Evolutionary conservation across 768 basidiomycete genomes (phyloP).

Genomic region (Collybia mongolica): DNA sequence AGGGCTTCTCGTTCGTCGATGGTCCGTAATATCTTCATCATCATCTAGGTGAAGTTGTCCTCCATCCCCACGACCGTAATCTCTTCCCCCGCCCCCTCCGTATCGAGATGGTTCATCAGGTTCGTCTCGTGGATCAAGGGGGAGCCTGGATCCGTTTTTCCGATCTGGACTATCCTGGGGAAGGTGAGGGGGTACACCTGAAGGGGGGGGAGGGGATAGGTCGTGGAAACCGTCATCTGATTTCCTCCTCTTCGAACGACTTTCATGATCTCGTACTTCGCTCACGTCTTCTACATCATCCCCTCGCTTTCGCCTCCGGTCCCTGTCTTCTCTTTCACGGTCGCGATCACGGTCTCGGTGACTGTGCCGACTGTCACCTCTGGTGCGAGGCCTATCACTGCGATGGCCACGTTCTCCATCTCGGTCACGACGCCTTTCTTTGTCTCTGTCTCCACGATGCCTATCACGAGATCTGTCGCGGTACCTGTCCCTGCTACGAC

Average conservation of each 20-base stretch:
- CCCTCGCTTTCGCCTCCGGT: constrained; percentile 66
- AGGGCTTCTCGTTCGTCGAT: constrained; percentile 36
- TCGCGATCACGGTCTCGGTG: constrained; percentile 52
- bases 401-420: constrained; percentile 49
- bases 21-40: constrained; percentile 27
- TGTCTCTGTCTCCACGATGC: constrained; percentile 43
- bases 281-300: constrained; percentile 56
- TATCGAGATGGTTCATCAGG: constrained; percentile 53
- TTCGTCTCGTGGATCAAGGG: constrained; percentile 59
- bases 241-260: constrained; percentile 66
- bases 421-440: constrained; percentile 49
- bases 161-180: constrained; percentile 56
- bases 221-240: constrained; percentile 53
- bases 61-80: constrained; percentile 33
- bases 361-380: constrained; percentile 55
- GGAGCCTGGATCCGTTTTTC: constrained; percentile 38
- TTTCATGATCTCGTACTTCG: constrained; percentile 46
- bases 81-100: constrained; percentile 42
- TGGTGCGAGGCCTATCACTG: constrained; percentile 47
- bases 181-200: constrained; percentile 40
- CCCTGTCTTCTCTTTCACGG: constrained; percentile 49
- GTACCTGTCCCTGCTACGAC: constrained; percentile 59
- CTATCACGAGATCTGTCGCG: constrained; percentile 49
- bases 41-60: constrained; percentile 41
- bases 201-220: constrained; percentile 30